Percentiles rank a stretch among this genome's conserved stretches.
These are phyloP conservation scores for Termitomyces sp. DNA, from an alignment of 768 basidiomycete genomes.

Conservation along the genomic window DNA sequence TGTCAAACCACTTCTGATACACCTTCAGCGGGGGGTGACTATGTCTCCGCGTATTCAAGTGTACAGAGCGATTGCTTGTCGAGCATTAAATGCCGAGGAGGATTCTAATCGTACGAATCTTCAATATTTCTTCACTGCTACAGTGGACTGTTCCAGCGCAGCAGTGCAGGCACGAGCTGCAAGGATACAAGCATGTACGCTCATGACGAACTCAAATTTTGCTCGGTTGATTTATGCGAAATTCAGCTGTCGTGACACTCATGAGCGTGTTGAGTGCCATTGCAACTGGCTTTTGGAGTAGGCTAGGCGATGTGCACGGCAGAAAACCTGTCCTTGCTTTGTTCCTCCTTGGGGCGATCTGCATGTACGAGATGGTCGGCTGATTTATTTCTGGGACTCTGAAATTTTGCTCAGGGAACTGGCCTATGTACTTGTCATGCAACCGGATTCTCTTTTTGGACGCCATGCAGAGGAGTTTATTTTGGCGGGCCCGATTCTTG, in stretches of 20 bases:
- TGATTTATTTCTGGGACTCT: neutral
- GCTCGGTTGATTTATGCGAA: neutral
- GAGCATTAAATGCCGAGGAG: constrained; percentile 31
- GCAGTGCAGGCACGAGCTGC: constrained; percentile 67
- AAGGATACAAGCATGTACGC: constrained; percentile 58
- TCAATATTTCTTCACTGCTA: constrained; percentile 6
- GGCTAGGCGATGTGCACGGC: constrained; percentile 70
- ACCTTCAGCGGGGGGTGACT: constrained; percentile 67
- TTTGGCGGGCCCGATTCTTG: constrained; percentile 70
- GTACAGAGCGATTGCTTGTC: constrained; percentile 73
- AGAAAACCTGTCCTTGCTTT: constrained; percentile 69
- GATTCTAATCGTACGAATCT: constrained; percentile 16
- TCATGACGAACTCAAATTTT: neutral
- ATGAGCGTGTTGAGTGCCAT: constrained; percentile 79
- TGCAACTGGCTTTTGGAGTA: constrained; percentile 86
- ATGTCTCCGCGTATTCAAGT: constrained; percentile 76
- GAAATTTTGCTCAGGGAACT: constrained; percentile 51
- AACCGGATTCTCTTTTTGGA: constrained; percentile 38
- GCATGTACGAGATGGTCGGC: constrained; percentile 50
- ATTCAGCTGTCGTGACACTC: constrained; percentile 57
- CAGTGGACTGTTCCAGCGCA: constrained; percentile 31
- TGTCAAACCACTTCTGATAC: constrained; percentile 6
- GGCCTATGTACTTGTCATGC: constrained; percentile 75
- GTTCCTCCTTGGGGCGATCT: constrained; percentile 62
- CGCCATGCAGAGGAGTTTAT: constrained; percentile 66